Base-by-base conservation (phyloP, 169 alveolate species). In the Eimeria mitis region DNA sequence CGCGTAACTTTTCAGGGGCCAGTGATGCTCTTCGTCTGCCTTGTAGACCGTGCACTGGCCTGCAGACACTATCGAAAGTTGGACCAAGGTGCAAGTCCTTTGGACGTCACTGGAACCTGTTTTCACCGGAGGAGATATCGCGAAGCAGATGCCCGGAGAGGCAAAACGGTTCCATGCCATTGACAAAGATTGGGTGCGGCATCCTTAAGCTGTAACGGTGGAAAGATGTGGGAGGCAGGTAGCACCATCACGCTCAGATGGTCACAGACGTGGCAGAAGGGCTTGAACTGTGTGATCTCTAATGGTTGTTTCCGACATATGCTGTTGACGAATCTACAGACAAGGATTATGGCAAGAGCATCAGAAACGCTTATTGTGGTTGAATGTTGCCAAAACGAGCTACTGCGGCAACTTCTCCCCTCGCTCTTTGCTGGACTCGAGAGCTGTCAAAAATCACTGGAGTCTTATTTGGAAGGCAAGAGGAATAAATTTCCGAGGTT, bases 71-170 rank as follows among this genome's bases (percentile, higher is more conserved):
- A 97, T 99, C 81, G 99, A 99, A 96, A 97, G 99, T 91, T 99
- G 99, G 99, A 95, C 98, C 59, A 99, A 99, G 96, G 99, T 98
- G 40, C 99, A 99, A 97, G 99, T 98, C 95, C 98, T 99, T 96
- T 99, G 99, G 99, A 98, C 99, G 19, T 98, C 99, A 44, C 97
- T 99, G 92, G 99, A 98, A 97, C 98, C 99, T 34, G 99, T 99
- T 95, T 99, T 99, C 97, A 99, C 99, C 59, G 99, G 99, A n/a
- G 99, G 99, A 49, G 99, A 99, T 97, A 99, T 99, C 95, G 99
- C 99, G 89, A 98, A 99, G 97, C 99, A 99, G 97, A 98, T 99
- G 99, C 99, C 99, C 25, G 98, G 98, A 89, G 99, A 99, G 97
- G 99, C 99, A 13, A 99, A 99, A 97, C 96, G 98, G 96, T 99